A percentile compares a stretch with the other conserved stretches of the same genome.
phyloP scores from a whole-genome alignment of 108 stramenopile genomes.

The Seminavis robusta region DNA sequence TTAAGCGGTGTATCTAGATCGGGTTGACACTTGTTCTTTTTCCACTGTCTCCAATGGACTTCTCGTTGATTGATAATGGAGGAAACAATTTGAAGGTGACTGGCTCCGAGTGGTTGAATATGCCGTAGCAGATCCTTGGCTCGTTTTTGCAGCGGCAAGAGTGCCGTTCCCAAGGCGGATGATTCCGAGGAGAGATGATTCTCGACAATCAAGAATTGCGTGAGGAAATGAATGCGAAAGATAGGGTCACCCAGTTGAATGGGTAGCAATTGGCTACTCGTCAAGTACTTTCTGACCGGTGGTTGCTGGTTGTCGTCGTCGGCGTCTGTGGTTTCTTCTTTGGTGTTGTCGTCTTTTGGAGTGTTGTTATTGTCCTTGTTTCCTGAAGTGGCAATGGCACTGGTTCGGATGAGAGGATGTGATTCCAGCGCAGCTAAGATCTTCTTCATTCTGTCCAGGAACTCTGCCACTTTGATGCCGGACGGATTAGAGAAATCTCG shows the following conservation, averaged over 20 bases:
- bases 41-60: constrained; percentile 70
- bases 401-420: constrained; percentile 16
- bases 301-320: constrained; percentile 14
- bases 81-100: constrained; percentile 22
- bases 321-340: not conserved
- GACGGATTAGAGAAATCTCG: constrained; percentile 69
- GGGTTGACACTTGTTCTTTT: constrained; percentile 68
- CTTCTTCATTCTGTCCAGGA: constrained; percentile 40
- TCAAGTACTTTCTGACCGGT: constrained; percentile 45
- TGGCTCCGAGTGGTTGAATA: constrained; percentile 5
- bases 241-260: constrained; percentile 59
- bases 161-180: constrained; percentile 21
- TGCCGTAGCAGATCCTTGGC: constrained; percentile 37
- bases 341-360: too few relatives aligned
- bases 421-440: constrained; percentile 64
- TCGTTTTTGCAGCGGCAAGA: constrained; percentile 33
- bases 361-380: not conserved
- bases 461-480: constrained; percentile 34
- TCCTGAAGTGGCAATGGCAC: not conserved
- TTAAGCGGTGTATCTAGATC: constrained; percentile 17
- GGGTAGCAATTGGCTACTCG: constrained; percentile 48
- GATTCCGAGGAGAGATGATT: constrained; percentile 49
- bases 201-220: constrained; percentile 66
- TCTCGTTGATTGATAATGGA: constrained; percentile 55
- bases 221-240: constrained; percentile 52